A percentile compares a stretch with the other conserved stretches of the same genome.
phyloP scores from a whole-genome alignment of 768 basidiomycete genomes.

The Mrakia frigida region DNA sequence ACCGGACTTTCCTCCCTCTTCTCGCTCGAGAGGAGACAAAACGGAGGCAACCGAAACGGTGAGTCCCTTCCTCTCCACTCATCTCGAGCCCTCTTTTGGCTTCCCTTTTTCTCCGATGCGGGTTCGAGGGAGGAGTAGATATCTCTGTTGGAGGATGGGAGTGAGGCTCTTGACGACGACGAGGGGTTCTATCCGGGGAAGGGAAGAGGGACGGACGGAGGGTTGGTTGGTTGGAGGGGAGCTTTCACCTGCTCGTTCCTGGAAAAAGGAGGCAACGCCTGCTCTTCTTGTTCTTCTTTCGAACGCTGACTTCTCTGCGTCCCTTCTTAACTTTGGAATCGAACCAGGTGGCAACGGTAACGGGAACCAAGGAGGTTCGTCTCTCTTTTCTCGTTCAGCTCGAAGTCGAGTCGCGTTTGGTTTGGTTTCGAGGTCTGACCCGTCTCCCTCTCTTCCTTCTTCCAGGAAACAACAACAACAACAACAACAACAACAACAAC shows the following conservation, averaged over 20 bases:
- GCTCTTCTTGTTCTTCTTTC: not conserved
- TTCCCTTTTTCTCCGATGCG: not conserved
- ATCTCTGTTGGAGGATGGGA: not conserved
- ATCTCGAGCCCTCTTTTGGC: not conserved
- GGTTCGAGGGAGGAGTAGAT: not conserved
- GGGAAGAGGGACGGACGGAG: not conserved
- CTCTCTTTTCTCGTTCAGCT: not conserved
- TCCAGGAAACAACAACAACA: not conserved
- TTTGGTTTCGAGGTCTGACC: not conserved
- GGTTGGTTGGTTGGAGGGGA: not conserved
- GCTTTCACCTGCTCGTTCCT: not conserved
- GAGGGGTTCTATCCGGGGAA: too few species aligned
- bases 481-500: too few species aligned
- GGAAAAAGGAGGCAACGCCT: not conserved
- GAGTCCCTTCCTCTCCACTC: not conserved
- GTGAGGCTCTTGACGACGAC: too few species aligned
- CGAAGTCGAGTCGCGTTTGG: too few species aligned
- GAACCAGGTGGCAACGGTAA: not conserved
- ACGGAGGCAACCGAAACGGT: not conserved
- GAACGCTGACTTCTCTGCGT: not conserved
- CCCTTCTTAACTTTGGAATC: not conserved
- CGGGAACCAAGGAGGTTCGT: not conserved
- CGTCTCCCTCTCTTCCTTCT: not conserved
- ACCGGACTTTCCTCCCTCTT: not conserved
- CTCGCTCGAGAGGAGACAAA: not conserved